phyloP scores from a whole-genome alignment of 1,139 yeast genomes.

The Insectozyma bohioensis region DNA sequence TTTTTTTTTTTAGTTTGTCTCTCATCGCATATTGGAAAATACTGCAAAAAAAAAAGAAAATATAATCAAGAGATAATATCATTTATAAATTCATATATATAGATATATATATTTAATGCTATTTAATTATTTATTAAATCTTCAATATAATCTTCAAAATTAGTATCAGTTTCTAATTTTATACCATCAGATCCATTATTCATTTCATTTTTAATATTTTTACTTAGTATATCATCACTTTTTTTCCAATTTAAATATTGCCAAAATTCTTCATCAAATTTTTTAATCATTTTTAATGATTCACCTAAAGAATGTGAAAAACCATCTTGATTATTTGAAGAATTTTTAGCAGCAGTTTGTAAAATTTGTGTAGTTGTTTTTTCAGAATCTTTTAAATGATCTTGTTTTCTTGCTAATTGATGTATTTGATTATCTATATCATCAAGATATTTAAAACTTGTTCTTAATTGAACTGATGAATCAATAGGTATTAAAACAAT shows the following conservation, averaged over 20 bases:
- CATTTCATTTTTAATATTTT: slow-evolving; percentile 28
- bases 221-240: slow-evolving; percentile 34
- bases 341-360: slow-evolving; percentile 43
- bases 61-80: too few species aligned
- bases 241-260: slow-evolving; percentile 48
- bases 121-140: slow-evolving; percentile 10
- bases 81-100: slow-evolving; percentile 4
- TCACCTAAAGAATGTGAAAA: slow-evolving; percentile 75
- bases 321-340: slow-evolving; percentile 69
- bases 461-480: slow-evolving; percentile 75
- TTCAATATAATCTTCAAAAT: slow-evolving; percentile 30
- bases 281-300: slow-evolving; percentile 70
- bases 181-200: slow-evolving; percentile 21
- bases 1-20: too few species aligned
- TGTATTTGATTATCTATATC: slow-evolving; percentile 34
- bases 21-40: slow-evolving; percentile 4
- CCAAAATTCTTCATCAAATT: slow-evolving; percentile 74
- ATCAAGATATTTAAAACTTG: slow-evolving; percentile 78
- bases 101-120: too few species aligned
- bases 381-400: slow-evolving; percentile 30
- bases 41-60: slow-evolving; percentile 3
- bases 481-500: slow-evolving; percentile 67
- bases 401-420: slow-evolving; percentile 21
- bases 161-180: slow-evolving; percentile 26
- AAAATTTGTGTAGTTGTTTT: slow-evolving; percentile 44